These are phyloP conservation scores for Guadua angustifolia DNA, from an alignment of 176 grass and related monocot species.

Conservation along the genomic window DNA sequence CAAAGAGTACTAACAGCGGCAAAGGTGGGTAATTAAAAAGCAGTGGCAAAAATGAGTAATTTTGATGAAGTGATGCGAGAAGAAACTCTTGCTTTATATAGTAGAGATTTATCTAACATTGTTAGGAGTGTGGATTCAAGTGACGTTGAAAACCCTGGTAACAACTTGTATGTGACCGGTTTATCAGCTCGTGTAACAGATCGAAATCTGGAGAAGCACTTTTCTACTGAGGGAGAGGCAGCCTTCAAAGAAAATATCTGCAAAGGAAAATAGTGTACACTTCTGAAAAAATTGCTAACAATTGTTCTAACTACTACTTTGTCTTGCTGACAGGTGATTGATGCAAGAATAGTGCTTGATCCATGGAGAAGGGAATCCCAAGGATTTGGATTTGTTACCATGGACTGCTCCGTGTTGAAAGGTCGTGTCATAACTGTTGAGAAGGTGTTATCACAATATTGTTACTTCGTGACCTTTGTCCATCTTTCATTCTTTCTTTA, in stretches of 20 bases:
- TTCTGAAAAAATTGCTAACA: neutral
- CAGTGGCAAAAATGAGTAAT: too few species aligned
- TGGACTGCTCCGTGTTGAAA: slow-evolving; percentile 77
- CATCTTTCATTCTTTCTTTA: neutral
- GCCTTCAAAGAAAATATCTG: slow-evolving; percentile 39
- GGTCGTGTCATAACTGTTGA: slow-evolving; percentile 92
- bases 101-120: neutral
- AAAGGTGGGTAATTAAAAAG: too few species aligned
- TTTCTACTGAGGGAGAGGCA: slow-evolving; percentile 66
- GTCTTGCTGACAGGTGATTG: slow-evolving; percentile 54
- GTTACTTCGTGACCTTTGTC: neutral
- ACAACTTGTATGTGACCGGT: slow-evolving; percentile 79
- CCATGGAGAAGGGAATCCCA: slow-evolving; percentile 80
- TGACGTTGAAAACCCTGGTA: slow-evolving; percentile 62
- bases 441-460: slow-evolving; percentile 58
- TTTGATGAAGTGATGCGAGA: too few species aligned
- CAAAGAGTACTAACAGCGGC: too few species aligned
- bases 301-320: neutral
- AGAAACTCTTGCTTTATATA: too few species aligned
- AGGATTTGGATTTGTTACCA: slow-evolving; percentile 96
- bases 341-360: slow-evolving; percentile 72
- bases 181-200: slow-evolving; percentile 55
- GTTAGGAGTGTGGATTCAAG: slow-evolving; percentile 64
- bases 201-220: slow-evolving; percentile 60
- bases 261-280: neutral